phyloP scores from a whole-genome alignment of 2,329 filamentous ascomycete genomes.

The Aspergillus niger region DNA sequence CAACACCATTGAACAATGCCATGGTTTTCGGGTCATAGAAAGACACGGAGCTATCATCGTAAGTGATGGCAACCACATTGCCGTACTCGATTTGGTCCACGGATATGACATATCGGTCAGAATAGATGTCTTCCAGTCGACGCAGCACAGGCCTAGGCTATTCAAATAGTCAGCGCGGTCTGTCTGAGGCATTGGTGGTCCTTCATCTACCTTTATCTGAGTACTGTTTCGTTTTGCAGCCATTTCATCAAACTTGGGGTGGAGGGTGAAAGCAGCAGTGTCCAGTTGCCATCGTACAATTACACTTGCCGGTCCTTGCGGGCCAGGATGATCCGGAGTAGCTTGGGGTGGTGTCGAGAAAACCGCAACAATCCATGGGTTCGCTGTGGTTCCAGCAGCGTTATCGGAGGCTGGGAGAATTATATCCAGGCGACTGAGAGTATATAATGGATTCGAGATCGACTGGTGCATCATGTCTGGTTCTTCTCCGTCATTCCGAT shows the following conservation, averaged over 20 bases:
- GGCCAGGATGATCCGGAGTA: slow-evolving; percentile 57
- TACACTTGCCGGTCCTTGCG: slow-evolving; percentile 69
- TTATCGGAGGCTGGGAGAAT: slow-evolving; percentile 67
- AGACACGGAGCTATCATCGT: slow-evolving; percentile 78
- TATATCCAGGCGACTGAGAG: slow-evolving; percentile 74
- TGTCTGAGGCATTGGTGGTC: neutral
- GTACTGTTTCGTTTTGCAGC: slow-evolving; percentile 63
- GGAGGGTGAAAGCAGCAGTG: slow-evolving; percentile 66
- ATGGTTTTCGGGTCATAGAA: slow-evolving; percentile 77
- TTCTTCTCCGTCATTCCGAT: slow-evolving; percentile 26
- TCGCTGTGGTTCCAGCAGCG: slow-evolving; percentile 54
- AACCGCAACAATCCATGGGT: slow-evolving; percentile 70
- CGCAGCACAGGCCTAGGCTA: slow-evolving; percentile 58
- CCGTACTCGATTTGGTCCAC: slow-evolving; percentile 70
- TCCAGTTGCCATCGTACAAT: slow-evolving; percentile 80
- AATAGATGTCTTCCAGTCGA: slow-evolving; percentile 66
- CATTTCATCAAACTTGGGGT: slow-evolving; percentile 76
- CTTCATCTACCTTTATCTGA: slow-evolving; percentile 41
- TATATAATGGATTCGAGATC: slow-evolving; percentile 47
- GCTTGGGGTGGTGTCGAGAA: slow-evolving; percentile 63
- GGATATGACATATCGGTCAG: slow-evolving; percentile 71
- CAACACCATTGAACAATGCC: slow-evolving; percentile 65
- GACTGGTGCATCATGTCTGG: slow-evolving; percentile 24
- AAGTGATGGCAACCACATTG: slow-evolving; percentile 70
- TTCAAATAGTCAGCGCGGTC: slow-evolving; percentile 18